Conservation (phyloP, 2,329 filamentous ascomycete species). For the Neofusicoccum laricinum region DNA sequence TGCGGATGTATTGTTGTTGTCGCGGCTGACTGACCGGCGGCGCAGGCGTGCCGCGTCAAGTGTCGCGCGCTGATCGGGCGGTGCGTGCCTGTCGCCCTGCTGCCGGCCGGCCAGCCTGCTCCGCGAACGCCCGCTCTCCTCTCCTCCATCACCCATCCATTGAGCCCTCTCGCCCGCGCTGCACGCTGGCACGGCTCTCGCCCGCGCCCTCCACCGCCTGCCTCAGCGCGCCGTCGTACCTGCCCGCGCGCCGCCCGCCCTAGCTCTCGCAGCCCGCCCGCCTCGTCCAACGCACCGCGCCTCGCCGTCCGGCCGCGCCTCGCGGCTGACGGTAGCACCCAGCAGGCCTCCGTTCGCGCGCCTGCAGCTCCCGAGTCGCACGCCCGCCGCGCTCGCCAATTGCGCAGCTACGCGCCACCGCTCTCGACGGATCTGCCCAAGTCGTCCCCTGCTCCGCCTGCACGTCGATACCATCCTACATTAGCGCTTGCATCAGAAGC, state of each 20-base stretch:
- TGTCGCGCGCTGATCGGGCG: background rate
- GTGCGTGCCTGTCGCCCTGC: background rate
- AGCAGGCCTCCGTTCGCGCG: conserved; percentile 7
- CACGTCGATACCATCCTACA: conserved; percentile 15
- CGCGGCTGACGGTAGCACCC: conserved; percentile 16
- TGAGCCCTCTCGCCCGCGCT: background rate
- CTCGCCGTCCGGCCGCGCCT: conserved; percentile 7
- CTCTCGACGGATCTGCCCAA: conserved; percentile 11
- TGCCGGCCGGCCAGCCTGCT: background rate
- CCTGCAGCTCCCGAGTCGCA: conserved; percentile 17
- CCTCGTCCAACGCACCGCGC: conserved; percentile 6
- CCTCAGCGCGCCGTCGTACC: background rate
- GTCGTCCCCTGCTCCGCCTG: conserved; percentile 13
- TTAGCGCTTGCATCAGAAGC: conserved; percentile 17
- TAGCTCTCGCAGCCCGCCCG: background rate
- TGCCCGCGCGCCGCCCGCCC: background rate
- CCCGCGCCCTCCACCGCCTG: background rate
- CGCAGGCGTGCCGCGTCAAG: background rate
- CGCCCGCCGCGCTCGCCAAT: conserved; percentile 16
- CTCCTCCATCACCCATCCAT: background rate
- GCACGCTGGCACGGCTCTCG: background rate
- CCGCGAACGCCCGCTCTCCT: background rate
- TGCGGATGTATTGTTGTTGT: background rate
- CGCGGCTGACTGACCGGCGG: background rate
- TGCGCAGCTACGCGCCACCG: conserved; percentile 15